Evolutionary conservation across 2,329 filamentous ascomycete species (phyloP).

Genomic region (Pyrenophora seminiperda): DNA sequence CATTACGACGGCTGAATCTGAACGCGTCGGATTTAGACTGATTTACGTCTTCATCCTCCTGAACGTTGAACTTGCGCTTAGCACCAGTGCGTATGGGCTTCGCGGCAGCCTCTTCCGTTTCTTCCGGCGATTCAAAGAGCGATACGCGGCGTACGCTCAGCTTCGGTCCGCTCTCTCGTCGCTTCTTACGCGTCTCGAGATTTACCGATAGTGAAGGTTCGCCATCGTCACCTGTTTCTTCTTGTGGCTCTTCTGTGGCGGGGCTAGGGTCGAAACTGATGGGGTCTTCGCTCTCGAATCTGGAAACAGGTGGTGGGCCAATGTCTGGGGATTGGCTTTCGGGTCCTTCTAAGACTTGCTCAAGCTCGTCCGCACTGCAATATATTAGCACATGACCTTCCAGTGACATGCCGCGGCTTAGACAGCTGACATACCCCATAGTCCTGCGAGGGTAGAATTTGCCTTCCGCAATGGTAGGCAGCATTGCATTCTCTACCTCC

Average conservation of each 20-base stretch:
- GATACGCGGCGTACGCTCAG: constrained; percentile 50
- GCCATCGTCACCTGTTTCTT: constrained; percentile 44
- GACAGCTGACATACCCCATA: constrained; percentile 63
- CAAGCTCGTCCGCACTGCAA: constrained; percentile 64
- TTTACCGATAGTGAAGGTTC: constrained; percentile 52
- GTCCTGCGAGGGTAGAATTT: constrained; percentile 71
- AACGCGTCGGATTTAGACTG: constrained; percentile 50
- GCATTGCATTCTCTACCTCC: constrained; percentile 57
- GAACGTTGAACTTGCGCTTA: constrained; percentile 63
- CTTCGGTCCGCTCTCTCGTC: constrained; percentile 58
- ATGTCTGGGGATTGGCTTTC: constrained; percentile 70
- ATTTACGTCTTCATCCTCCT: constrained; percentile 55
- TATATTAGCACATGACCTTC: constrained; percentile 22
- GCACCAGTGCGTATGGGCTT: constrained; percentile 54
- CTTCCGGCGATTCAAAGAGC: constrained; percentile 50
- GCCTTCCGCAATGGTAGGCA: constrained; percentile 72
- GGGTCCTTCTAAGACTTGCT: constrained; percentile 57
- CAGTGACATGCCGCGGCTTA: neutral
- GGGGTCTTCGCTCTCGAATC: constrained; percentile 57
- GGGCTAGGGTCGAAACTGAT: constrained; percentile 51
- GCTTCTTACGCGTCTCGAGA: constrained; percentile 59
- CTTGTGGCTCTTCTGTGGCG: constrained; percentile 27
- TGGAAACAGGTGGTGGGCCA: constrained; percentile 62
- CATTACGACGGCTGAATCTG: constrained; percentile 52
- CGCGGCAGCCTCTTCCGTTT: constrained; percentile 31